Conservation (phyloP, 371 early-diverging fungal species). For the Syncephalis plumigaleata region DNA sequence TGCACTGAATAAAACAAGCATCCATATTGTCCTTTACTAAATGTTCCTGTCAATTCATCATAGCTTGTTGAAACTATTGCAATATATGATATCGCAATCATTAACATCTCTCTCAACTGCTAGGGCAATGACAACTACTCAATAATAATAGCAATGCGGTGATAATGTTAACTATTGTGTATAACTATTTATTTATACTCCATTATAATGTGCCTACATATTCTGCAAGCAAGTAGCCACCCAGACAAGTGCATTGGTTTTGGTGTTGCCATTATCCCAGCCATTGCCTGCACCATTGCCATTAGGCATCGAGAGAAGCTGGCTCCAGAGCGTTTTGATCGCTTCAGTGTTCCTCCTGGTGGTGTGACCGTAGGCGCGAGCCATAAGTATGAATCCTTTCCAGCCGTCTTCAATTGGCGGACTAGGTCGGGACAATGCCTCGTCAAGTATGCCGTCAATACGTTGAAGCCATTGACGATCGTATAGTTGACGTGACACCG, state of each 20-base stretch:
- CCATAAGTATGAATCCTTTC: slow-evolving; percentile 31
- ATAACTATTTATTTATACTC: too few species aligned
- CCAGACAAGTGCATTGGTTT: slow-evolving; percentile 33
- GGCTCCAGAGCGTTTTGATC: slow-evolving; percentile 3
- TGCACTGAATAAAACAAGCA: too few species aligned
- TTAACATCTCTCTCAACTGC: too few species aligned
- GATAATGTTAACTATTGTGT: too few species aligned
- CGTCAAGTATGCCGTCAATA: slow-evolving; percentile 12
- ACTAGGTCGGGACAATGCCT: slow-evolving; percentile 5
- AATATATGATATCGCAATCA: too few species aligned
- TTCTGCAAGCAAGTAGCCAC: slow-evolving; percentile 18
- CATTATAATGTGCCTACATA: too few species aligned
- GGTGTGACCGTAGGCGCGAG: slow-evolving; percentile 28
- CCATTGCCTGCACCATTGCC: slow-evolving; percentile 1
- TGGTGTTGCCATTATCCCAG: slow-evolving; percentile 40
- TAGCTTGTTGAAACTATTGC: too few species aligned
- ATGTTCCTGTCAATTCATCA: too few species aligned
- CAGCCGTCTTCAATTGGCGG: slow-evolving; percentile 21
- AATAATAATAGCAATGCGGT: too few species aligned
- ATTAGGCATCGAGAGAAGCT: neutral
- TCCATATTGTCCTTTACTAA: too few species aligned
- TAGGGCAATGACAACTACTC: too few species aligned
- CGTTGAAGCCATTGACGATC: slow-evolving; percentile 31
- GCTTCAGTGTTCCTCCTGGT: slow-evolving; percentile 19
- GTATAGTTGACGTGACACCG: slow-evolving; percentile 32